Percentiles rank a stretch among this genome's conserved stretches.
phyloP scores from a whole-genome alignment of 495 filamentous ascomycete genomes.

The Lentithecium fluviatile region DNA sequence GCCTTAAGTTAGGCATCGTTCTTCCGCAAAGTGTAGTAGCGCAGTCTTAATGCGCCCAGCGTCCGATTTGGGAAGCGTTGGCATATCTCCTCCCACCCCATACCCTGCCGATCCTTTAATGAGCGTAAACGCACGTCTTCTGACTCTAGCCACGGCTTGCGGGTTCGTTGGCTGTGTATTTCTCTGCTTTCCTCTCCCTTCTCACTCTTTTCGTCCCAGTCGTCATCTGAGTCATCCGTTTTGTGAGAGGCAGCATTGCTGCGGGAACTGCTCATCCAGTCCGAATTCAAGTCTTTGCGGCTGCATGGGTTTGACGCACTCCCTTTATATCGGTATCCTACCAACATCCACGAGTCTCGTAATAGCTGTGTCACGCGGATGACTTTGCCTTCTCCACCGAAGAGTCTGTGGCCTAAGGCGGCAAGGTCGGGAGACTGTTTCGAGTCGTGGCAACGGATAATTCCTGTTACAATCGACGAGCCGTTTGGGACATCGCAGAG shows the following conservation, averaged over 20 bases:
- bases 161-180: conserved; percentile 8
- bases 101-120: conserved; percentile 7
- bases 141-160: conserved; percentile 7
- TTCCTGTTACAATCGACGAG: conserved; percentile 16
- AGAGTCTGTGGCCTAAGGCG: conserved; percentile 16
- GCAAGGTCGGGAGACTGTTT: background rate
- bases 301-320: background rate
- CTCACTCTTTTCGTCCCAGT: background rate
- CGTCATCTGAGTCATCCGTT: conserved; percentile 3
- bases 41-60: too few relatives aligned
- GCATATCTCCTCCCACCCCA: background rate
- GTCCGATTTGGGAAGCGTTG: conserved; percentile 4
- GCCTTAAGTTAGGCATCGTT: too few relatives aligned
- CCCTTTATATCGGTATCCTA: conserved; percentile 14
- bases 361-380: too few relatives aligned
- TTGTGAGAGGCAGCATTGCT: conserved; percentile 6
- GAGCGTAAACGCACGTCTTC: conserved; percentile 19
- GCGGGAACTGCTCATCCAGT: conserved; percentile 4
- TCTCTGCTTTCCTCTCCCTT: conserved; percentile 1
- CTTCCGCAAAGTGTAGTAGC: too few relatives aligned
- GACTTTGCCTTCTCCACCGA: conserved; percentile 12
- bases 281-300: conserved; percentile 5
- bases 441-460: conserved; percentile 12
- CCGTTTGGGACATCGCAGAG: conserved; percentile 13
- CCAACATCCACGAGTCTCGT: too few relatives aligned